Evolutionary conservation across 176 grass and related monocot genomes (phyloP), one percentile per base, ranked within the genome.

Genomic region (Pontederia crassipes): DNA sequence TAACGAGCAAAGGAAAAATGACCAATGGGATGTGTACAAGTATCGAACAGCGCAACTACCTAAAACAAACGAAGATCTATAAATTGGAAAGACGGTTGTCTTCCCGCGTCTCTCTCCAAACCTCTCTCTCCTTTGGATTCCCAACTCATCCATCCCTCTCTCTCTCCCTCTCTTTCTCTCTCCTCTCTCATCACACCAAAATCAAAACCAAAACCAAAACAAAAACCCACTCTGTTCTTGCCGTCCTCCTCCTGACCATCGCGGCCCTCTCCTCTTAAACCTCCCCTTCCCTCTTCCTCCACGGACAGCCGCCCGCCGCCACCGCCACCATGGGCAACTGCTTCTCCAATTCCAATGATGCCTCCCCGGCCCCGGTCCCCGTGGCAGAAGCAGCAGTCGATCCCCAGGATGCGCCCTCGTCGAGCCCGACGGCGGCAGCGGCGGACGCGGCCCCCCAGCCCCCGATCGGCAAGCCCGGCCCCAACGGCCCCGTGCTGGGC

Each of bases 261-360:
- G 13, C 15, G 13, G 10, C 14, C 14, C 14, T 54, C n/a, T 12
- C 51, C 12, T 54, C 51, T 8, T 14, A 54, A 16, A 12, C 12
- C n/a, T 54, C 51, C 32, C 32, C 32, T 40, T 40, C 32, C 32
- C 32, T 40, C 32, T 40, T 40, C 32, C 32, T 40, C 32, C 32
- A 40, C 32, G 4, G 32, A 4, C 32, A 24, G 32, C 32, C 6
- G 32, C 32, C 32, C 32, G 6, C 51, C 11, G n/a, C 14, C 14
- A 14, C 12, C 64, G 15, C 10, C 64, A 11, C 64, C 48, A 66
- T 66, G 64, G 48, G 64, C 48, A 66, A 52, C 12, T 66, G 64
- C 49, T 52, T 66, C 48, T 66, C 64, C 64, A 46, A 65, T 20
- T 11, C 4, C 20, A 66, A 63, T 16, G 14, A 54, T 54, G 18